Base-by-base conservation (phyloP, 1,284 basidiomycete species). In the Cryptococcus sp. region DNA sequence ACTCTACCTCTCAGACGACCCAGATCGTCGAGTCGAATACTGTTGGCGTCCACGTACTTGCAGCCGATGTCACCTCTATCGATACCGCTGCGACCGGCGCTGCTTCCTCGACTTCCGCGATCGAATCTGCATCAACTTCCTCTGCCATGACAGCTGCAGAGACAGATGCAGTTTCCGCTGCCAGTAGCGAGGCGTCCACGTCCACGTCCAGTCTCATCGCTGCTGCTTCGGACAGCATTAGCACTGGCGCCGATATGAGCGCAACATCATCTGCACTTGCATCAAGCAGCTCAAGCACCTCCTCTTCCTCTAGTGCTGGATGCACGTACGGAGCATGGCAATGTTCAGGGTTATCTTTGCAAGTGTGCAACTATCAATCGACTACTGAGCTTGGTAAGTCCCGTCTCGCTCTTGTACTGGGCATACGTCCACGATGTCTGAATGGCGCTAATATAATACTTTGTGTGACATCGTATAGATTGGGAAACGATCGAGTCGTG, bases 291-390 rank as follows among this genome's bases (percentile, higher is more conserved):
- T 44, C 41, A 2, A 19, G 17, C 16, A 20, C 8, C 41, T 44
- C 41, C 2, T 8, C 41, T 15, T n/a, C 41, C 41, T 44, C 41
- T 4, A 44, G n/a, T 22, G 13, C 52, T 20, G 19, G 16, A 5
- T 73, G 70, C 58, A 52, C 46, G 5, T 73, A 51, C 57, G 70
- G 70, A 49, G 58, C 57, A 26, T 73, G 70, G 70, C 63, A 63
- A 43, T 73, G 70, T 53, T 41, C 55, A 41, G 66, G 64, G 25
- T 52, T 61, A 1, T 19, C 19, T 15, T 52, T 73, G 50, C 59
- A 69, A 55, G 63, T 73, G 16, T 73, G 70, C 63, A 67, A 64
- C 53, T 64, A 63, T 50, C 51, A 49, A 38, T 29, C 60, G 19
- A 43, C 41, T 34, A 44, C 47, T 26, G 23, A 48, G 8, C 54